These are phyloP conservation scores for Aureobasidium sp. DNA, from an alignment of 2,329 filamentous ascomycete genomes.

Conservation along the genomic window DNA sequence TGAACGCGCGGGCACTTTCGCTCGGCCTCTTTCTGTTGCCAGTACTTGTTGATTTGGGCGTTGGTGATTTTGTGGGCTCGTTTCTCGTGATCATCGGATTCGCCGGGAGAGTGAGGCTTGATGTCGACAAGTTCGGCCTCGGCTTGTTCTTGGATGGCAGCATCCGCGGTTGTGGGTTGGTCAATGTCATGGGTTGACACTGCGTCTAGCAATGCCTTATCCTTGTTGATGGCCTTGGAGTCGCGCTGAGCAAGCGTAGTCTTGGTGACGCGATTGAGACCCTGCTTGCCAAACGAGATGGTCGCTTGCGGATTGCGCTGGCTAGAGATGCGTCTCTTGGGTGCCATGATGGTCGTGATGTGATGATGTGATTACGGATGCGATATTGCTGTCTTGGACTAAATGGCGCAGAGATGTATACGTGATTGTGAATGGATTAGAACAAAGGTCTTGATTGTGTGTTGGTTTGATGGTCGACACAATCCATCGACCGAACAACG, in stretches of 20 bases:
- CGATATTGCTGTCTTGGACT: background rate
- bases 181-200: conserved; percentile 24
- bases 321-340: conserved; percentile 34
- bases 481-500: conserved; percentile 5
- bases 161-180: conserved; percentile 34
- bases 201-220: conserved; percentile 28
- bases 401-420: background rate
- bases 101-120: conserved; percentile 8
- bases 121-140: conserved; percentile 24
- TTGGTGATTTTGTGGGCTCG: conserved; percentile 60
- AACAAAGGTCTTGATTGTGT: background rate
- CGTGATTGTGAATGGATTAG: background rate
- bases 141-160: conserved; percentile 34
- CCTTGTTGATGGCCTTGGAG: conserved; percentile 34
- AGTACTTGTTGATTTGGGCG: conserved; percentile 68
- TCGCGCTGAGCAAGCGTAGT: conserved; percentile 34
- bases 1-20: conserved; percentile 67
- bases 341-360: conserved; percentile 33
- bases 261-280: conserved; percentile 51
- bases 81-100: conserved; percentile 39
- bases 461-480: background rate
- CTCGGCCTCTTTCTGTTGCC: conserved; percentile 63
- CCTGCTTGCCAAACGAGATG: conserved; percentile 54
- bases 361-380: background rate
- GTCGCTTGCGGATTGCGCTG: conserved; percentile 50